These are phyloP conservation scores for Alternaria postmessia DNA, from an alignment of 2,329 filamentous ascomycete genomes.

Conservation along the genomic window DNA sequence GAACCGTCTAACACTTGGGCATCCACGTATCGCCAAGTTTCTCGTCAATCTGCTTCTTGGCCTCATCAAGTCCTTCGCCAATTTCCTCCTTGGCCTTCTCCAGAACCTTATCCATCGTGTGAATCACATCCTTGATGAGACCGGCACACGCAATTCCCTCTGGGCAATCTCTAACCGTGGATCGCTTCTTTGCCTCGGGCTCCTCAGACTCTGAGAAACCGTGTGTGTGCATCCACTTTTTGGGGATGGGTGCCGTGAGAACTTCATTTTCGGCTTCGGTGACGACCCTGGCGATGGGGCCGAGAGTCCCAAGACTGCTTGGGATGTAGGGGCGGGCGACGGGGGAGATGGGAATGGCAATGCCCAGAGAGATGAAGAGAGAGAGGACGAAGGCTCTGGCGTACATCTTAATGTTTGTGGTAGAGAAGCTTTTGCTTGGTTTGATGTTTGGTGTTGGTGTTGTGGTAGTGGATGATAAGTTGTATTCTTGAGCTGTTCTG, in stretches of 20 bases:
- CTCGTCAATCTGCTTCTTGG: no score
- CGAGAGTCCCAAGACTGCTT: background rate
- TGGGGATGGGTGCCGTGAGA: background rate
- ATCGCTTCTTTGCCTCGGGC: background rate
- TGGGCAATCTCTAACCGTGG: background rate
- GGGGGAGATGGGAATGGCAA: background rate
- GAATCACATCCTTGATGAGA: background rate
- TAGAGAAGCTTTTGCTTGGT: background rate
- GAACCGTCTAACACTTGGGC: background rate
- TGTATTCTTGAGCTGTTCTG: background rate
- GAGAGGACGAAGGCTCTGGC: background rate
- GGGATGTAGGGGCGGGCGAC: background rate
- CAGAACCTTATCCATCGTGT: no score
- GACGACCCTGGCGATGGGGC: background rate
- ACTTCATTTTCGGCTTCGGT: background rate
- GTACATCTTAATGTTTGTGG: background rate
- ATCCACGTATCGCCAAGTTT: background rate
- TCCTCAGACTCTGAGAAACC: background rate
- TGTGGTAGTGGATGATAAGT: background rate
- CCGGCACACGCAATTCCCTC: background rate
- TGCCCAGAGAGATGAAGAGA: background rate
- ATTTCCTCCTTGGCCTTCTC: background rate
- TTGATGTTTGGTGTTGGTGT: background rate
- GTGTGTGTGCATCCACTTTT: conserved; percentile 1
- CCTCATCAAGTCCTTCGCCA: no score